These are phyloP conservation scores for Salix arbutifolia DNA, from an alignment of 345 rosid species.

Conservation along the genomic window DNA sequence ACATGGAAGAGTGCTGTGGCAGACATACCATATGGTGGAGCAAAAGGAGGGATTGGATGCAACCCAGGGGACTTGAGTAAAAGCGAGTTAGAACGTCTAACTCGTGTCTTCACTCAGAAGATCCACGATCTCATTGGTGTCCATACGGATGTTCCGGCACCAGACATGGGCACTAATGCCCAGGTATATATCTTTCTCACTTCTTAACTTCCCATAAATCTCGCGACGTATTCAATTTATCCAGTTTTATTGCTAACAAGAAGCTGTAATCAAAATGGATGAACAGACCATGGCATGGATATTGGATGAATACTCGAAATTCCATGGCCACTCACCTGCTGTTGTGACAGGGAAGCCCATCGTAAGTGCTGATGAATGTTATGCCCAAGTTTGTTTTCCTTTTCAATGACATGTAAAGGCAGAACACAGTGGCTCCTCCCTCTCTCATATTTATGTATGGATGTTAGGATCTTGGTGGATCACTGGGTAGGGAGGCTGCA, in stretches of 20 bases:
- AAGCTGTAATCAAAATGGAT: not conserved
- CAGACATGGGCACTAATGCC: slow-evolving; percentile 93
- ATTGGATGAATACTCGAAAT: slow-evolving; percentile 92
- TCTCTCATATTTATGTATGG: slow-evolving; percentile 1
- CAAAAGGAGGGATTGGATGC: slow-evolving; percentile 96
- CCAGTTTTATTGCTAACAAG: not conserved
- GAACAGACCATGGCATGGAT: slow-evolving; percentile 94
- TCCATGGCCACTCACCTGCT: slow-evolving; percentile 94
- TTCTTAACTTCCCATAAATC: not conserved
- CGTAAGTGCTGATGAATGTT: slow-evolving; percentile 34
- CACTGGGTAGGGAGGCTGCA: slow-evolving; percentile 97
- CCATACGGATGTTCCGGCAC: slow-evolving; percentile 94
- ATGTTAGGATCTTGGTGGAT: slow-evolving; percentile 95
- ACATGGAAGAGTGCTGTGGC: slow-evolving; percentile 98
- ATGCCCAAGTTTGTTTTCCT: not conserved
- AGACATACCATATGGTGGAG: slow-evolving; percentile 94
- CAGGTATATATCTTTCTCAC: slow-evolving; percentile 42
- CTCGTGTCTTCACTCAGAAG: slow-evolving; percentile 97
- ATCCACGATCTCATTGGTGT: slow-evolving; percentile 90
- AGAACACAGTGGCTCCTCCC: not conserved
- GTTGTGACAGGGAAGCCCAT: slow-evolving; percentile 92
- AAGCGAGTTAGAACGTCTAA: slow-evolving; percentile 80
- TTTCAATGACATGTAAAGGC: slow-evolving; percentile 3
- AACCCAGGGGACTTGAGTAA: slow-evolving; percentile 55
- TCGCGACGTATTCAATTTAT: not conserved